These are phyloP conservation scores for Cystoisospora suis DNA, from an alignment of 169 alveolate species.

Conservation along the genomic window DNA sequence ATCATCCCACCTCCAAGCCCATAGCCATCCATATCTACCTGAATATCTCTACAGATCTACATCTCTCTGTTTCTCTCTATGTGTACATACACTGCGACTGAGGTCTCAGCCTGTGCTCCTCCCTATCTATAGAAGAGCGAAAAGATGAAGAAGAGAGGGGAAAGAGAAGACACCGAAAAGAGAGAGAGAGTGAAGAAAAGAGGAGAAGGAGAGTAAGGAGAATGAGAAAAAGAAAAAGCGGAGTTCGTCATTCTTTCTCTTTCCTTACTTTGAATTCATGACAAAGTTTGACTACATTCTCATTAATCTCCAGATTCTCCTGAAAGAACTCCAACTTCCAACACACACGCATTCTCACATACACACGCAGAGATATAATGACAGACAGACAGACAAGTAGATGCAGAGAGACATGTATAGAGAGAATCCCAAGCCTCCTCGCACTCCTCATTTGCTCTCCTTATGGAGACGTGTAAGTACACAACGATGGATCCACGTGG, in stretches of 20 bases:
- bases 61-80: too few species aligned
- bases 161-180: not conserved
- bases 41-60: too few species aligned
- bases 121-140: too few species aligned
- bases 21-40: too few species aligned
- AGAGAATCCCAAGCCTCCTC: not conserved
- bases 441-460: not conserved
- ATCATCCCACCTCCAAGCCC: too few species aligned
- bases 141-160: not conserved
- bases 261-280: slow-evolving; percentile 27
- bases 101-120: too few species aligned
- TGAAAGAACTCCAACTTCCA: slow-evolving; percentile 63
- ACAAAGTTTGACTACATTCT: slow-evolving; percentile 53
- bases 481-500: not conserved
- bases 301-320: slow-evolving; percentile 65
- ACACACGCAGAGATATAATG: not conserved
- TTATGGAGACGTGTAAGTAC: not conserved
- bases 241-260: not conserved
- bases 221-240: not conserved
- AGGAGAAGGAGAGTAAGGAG: not conserved
- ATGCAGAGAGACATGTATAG: not conserved
- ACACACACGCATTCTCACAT: not conserved
- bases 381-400: not conserved
- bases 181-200: not conserved
- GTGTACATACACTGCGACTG: too few species aligned